phyloP scores from a whole-genome alignment of 192 early-diverging fungal genomes.

The Helicostylum pulchrum region DNA sequence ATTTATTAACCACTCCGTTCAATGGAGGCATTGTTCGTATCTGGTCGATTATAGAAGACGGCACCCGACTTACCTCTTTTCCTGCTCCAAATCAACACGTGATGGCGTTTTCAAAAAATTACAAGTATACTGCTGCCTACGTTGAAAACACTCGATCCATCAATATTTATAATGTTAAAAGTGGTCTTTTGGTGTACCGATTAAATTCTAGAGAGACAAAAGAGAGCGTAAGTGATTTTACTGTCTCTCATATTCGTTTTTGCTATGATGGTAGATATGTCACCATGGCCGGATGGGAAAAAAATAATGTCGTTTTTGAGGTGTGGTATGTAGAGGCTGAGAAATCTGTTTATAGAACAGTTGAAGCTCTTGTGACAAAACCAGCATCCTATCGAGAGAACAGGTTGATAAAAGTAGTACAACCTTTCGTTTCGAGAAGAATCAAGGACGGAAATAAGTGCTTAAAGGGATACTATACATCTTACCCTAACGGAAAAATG shows the following conservation, averaged over 20 bases:
- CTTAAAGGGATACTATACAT: no score
- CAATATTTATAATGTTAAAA: neutral
- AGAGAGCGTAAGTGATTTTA: neutral
- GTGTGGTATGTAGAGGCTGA: neutral
- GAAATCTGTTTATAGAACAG: neutral
- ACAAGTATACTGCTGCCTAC: conserved; percentile 1
- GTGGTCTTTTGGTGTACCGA: neutral
- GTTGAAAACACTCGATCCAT: neutral
- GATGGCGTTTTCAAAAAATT: conserved; percentile 7
- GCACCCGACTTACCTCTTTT: conserved; percentile 1
- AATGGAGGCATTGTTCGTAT: neutral
- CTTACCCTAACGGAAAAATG: no score
- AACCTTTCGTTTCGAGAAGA: no score
- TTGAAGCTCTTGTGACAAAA: neutral
- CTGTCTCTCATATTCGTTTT: conserved; percentile 4
- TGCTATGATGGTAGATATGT: neutral
- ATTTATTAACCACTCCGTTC: neutral
- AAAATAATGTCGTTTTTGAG: neutral
- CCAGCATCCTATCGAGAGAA: neutral
- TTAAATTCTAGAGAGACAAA: neutral
- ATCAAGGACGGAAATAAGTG: no score
- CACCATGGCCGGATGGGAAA: neutral
- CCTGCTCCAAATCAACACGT: neutral
- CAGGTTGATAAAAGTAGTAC: no score
- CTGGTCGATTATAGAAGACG: conserved; percentile 8